Conservation (phyloP, 2,329 filamentous ascomycete genomes). For the Neurospora sp. region DNA sequence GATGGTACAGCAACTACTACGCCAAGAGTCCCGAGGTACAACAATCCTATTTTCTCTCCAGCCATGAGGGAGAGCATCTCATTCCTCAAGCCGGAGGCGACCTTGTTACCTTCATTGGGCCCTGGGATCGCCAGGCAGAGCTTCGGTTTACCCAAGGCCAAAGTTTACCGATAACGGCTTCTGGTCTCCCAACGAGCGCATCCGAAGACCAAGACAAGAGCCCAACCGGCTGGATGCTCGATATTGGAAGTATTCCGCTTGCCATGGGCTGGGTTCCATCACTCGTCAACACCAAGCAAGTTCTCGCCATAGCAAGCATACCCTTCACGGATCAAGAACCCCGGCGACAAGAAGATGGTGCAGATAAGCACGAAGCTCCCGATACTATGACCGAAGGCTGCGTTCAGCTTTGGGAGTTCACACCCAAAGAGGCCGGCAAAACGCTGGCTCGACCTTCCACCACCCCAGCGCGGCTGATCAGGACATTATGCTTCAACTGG, state of each 20-base stretch:
- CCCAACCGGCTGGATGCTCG: constrained; percentile 40
- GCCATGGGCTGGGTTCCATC: constrained; percentile 43
- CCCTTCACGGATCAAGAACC: constrained; percentile 39
- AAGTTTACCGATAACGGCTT: constrained; percentile 9
- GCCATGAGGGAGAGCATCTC: constrained; percentile 7
- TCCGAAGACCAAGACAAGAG: constrained; percentile 4
- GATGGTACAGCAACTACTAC: constrained; percentile 19
- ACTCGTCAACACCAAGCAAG: constrained; percentile 28
- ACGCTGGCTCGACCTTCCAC: constrained; percentile 26
- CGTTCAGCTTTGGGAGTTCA: constrained; percentile 44
- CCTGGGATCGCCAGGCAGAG: constrained; percentile 18
- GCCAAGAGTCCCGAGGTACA: constrained; percentile 11
- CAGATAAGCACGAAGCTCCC: constrained; percentile 27
- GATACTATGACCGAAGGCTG: constrained; percentile 24
- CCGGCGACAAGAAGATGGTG: background rate
- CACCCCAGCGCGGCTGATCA: constrained; percentile 27
- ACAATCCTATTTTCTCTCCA: constrained; percentile 11
- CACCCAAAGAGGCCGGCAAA: constrained; percentile 20
- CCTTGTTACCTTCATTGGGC: constrained; percentile 20
- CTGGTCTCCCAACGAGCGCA: constrained; percentile 10
- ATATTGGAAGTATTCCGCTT: constrained; percentile 42
- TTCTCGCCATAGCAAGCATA: constrained; percentile 41
- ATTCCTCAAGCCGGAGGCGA: constrained; percentile 14
- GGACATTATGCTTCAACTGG: constrained; percentile 38
- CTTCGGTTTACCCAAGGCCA: constrained; percentile 12